A percentile compares a stretch with the other conserved stretches of the same genome.
These are phyloP conservation scores for Lachancea fermentati DNA, from an alignment of 805 yeast genomes.

Conservation along the genomic window DNA sequence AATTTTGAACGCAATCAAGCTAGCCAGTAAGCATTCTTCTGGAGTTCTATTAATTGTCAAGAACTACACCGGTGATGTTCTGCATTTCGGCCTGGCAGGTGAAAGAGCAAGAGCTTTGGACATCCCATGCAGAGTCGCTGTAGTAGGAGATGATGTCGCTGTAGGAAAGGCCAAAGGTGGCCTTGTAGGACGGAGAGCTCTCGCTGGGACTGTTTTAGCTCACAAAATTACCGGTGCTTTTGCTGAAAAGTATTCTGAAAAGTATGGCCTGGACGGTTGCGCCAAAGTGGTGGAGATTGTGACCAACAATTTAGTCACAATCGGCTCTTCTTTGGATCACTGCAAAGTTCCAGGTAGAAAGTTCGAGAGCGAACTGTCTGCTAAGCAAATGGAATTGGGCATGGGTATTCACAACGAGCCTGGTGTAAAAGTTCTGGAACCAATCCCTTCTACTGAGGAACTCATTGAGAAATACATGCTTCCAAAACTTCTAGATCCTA, in stretches of 20 bases:
- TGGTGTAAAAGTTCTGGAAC: conserved; percentile 52
- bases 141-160: conserved; percentile 89
- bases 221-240: conserved; percentile 84
- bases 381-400: conserved; percentile 77
- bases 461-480: conserved; percentile 54
- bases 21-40: conserved; percentile 29
- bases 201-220: conserved; percentile 84
- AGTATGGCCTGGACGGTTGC: conserved; percentile 47
- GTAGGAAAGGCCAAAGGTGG: conserved; percentile 89
- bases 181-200: conserved; percentile 89
- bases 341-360: conserved; percentile 84
- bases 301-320: conserved; percentile 66
- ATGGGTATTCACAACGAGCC: conserved; percentile 97
- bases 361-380: conserved; percentile 46
- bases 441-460: conserved; percentile 64
- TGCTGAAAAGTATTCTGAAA: conserved; percentile 37
- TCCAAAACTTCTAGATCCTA: conserved; percentile 51
- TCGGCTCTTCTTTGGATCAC: conserved; percentile 86
- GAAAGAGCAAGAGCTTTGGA: conserved; percentile 83
- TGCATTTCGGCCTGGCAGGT: conserved; percentile 88
- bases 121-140: conserved; percentile 60
- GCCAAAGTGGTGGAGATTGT: conserved; percentile 54
- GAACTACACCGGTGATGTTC: conserved; percentile 90
- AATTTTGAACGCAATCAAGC: conserved; percentile 57
- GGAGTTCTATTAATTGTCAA: conserved; percentile 81